phyloP scores from a whole-genome alignment of 2,329 filamentous ascomycete genomes.

The Trichothecium sympodiale region DNA sequence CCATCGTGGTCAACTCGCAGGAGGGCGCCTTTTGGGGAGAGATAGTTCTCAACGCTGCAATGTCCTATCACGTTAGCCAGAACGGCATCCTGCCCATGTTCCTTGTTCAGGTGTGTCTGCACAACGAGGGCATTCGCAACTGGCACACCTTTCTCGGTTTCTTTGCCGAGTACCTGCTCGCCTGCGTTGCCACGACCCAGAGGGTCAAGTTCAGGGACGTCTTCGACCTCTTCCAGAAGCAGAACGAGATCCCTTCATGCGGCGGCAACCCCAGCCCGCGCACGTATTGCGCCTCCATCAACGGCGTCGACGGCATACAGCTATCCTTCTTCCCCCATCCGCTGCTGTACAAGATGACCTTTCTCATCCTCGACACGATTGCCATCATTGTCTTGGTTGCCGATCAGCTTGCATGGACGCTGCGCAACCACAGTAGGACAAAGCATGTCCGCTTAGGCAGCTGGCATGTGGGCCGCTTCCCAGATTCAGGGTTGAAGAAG shows the following conservation, averaged over 20 bases:
- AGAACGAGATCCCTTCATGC: conserved; percentile 19
- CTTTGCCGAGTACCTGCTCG: conserved; percentile 24
- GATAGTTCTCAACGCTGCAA: conserved; percentile 24
- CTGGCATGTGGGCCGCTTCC: conserved; percentile 19
- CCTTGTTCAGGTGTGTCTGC: conserved; percentile 23
- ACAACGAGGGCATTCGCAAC: conserved; percentile 26
- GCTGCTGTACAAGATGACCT: conserved; percentile 24
- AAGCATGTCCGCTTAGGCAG: conserved; percentile 18
- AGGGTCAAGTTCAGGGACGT: conserved; percentile 22
- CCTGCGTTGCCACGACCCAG: conserved; percentile 24
- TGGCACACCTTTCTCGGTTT: conserved; percentile 30
- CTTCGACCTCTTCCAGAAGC: conserved; percentile 20
- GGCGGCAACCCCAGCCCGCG: conserved; percentile 25
- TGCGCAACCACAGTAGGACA: conserved; percentile 21
- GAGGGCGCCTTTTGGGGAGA: conserved; percentile 28
- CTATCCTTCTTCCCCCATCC: conserved; percentile 26
- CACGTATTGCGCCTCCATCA: conserved; percentile 24
- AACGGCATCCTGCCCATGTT: conserved; percentile 27
- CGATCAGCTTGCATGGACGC: conserved; percentile 25
- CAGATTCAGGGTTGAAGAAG: conserved; percentile 15
- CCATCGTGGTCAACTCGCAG: conserved; percentile 27
- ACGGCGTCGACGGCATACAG: conserved; percentile 19
- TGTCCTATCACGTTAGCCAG: conserved; percentile 24
- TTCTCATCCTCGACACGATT: conserved; percentile 22
- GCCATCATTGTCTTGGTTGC: conserved; percentile 21